A percentile compares a stretch with the other conserved stretches of the same genome.
Conservation (phyloP, 192 early-diverging fungal species). For the Backusella circina region DNA sequence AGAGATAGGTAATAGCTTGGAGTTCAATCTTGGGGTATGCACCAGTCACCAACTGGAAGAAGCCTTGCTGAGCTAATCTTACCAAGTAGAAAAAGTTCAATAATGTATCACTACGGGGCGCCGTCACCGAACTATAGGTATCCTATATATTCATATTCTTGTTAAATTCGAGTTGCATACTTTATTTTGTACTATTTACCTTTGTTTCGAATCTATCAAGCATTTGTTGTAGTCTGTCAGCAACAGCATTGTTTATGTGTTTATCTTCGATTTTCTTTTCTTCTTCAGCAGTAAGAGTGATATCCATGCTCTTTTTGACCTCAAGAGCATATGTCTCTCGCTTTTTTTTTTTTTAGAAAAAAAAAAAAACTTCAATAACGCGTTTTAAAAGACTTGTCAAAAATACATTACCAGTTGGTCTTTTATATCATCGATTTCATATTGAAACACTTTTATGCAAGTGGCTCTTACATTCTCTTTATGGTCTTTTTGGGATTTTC, state of each 20-base stretch:
- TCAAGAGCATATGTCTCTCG: not conserved
- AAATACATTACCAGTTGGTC: not conserved
- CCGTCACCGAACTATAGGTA: too few species aligned
- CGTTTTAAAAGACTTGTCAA: not conserved
- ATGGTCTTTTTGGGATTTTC: not conserved
- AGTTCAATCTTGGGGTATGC: slow-evolving; percentile 6
- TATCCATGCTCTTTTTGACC: not conserved
- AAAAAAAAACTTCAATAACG: not conserved
- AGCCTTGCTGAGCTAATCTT: slow-evolving; percentile 9
- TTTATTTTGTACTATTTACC: not conserved
- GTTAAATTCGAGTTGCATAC: not conserved
- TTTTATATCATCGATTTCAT: not conserved
- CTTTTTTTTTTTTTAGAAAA: not conserved
- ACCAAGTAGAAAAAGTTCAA: slow-evolving; percentile 15
- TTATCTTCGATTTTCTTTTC: not conserved
- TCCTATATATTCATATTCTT: too few species aligned
- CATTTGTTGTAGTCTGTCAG: not conserved
- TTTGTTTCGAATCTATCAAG: not conserved
- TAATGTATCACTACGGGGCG: not conserved
- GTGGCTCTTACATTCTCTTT: not conserved
- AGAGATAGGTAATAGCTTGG: not conserved
- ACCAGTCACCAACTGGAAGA: not conserved
- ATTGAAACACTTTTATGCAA: not conserved
- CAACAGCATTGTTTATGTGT: not conserved
- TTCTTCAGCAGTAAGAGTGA: not conserved